phyloP scores from a whole-genome alignment of 495 filamentous ascomycete genomes.

The Penicillium macrosclerotiorum region DNA sequence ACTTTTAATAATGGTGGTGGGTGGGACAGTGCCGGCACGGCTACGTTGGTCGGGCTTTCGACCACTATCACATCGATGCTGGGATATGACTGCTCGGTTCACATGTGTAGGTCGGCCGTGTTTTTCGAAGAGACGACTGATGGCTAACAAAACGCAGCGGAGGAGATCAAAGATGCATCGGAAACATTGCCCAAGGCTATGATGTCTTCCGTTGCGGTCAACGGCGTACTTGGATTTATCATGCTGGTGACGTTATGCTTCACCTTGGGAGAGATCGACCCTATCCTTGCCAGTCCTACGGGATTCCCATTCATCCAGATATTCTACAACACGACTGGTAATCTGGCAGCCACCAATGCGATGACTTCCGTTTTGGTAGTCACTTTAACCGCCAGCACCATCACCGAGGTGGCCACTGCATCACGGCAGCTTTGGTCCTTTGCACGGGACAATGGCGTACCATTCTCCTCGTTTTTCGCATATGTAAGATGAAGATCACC shows the following conservation, averaged over 20 bases:
- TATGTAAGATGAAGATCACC: conserved; percentile 35
- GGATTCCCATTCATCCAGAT: conserved; percentile 55
- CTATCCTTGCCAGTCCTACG: conserved; percentile 35
- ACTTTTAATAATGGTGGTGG: conserved; percentile 54
- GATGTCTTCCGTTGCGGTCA: conserved; percentile 47
- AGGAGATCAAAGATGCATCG: conserved; percentile 58
- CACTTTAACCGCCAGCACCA: conserved; percentile 45
- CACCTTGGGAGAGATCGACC: conserved; percentile 49
- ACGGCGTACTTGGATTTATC: conserved; percentile 45
- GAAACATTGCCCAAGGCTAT: conserved; percentile 55
- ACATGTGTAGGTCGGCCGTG: conserved; percentile 45
- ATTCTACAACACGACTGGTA: conserved; percentile 49
- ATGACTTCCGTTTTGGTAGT: conserved; percentile 53
- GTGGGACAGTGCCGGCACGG: conserved; percentile 52
- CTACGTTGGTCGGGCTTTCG: conserved; percentile 55
- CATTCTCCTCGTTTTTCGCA: conserved; percentile 49
- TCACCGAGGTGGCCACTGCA: conserved; percentile 55
- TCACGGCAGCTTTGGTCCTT: conserved; percentile 56
- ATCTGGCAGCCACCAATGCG: conserved; percentile 41
- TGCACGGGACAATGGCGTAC: conserved; percentile 14
- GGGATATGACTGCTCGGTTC: conserved; percentile 56
- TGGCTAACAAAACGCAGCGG: conserved; percentile 32
- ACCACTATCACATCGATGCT: conserved; percentile 51
- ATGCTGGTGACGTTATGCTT: conserved; percentile 54
- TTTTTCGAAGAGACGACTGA: not conserved